Evolutionary conservation across 2,329 filamentous ascomycete genomes (phyloP).

Genomic region (Epichloe aotearoae): DNA sequence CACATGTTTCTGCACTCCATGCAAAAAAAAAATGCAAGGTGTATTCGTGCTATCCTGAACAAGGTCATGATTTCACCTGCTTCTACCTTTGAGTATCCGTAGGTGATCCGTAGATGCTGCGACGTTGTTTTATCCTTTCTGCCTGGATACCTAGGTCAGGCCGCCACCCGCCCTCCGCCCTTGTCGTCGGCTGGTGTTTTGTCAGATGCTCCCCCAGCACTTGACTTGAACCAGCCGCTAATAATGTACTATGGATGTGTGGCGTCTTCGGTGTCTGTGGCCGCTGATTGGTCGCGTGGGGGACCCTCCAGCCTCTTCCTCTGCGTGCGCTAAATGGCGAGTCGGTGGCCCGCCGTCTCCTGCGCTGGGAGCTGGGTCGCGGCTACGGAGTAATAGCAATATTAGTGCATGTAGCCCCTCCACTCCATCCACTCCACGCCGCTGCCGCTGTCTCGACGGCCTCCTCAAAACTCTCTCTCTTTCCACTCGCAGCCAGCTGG

Average conservation of each 20-base stretch:
- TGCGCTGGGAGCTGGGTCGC: neutral
- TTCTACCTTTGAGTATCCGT: no score
- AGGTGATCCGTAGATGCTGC: no score
- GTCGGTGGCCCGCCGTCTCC: conserved; percentile 7
- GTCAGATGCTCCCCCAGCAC: neutral
- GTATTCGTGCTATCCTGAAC: no score
- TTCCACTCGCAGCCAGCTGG: neutral
- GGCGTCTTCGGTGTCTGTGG: conserved; percentile 11
- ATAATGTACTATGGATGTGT: conserved; percentile 11
- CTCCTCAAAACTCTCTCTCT: neutral
- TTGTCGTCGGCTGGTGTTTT: no score
- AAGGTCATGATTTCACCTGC: no score
- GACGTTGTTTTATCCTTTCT: no score
- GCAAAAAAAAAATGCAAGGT: no score
- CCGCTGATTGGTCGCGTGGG: conserved; percentile 19
- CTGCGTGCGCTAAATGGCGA: neutral
- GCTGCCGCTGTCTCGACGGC: neutral
- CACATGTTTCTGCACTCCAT: no score
- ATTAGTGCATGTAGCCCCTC: neutral
- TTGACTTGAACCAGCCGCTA: neutral
- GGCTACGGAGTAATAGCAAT: neutral
- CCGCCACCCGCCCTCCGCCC: no score
- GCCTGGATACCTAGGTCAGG: no score
- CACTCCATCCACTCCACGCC: neutral
- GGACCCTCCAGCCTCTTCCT: conserved; percentile 7